A percentile compares a stretch with the other conserved stretches of the same genome.
These are phyloP conservation scores for Candida adriatica DNA, from an alignment of 805 yeast species.

Conservation along the genomic window DNA sequence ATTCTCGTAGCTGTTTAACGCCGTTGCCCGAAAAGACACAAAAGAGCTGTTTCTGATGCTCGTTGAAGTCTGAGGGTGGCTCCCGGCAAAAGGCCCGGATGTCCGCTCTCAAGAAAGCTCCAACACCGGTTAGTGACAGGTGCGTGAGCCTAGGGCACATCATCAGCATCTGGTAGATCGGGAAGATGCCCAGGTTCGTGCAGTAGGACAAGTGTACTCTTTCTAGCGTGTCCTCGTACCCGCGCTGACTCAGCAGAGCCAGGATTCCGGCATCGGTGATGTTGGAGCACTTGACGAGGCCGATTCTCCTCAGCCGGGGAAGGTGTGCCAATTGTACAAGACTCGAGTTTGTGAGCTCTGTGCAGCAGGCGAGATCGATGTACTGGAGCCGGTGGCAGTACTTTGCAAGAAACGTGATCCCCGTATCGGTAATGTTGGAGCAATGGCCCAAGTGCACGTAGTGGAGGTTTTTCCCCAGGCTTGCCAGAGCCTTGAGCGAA, in stretches of 20 bases:
- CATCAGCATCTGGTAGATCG: conserved; percentile 66
- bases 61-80: conserved; percentile 89
- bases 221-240: conserved; percentile 76
- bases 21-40: conserved; percentile 94
- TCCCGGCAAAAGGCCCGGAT: conserved; percentile 82
- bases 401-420: conserved; percentile 68
- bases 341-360: conserved; percentile 79
- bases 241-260: conserved; percentile 59
- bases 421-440: conserved; percentile 80
- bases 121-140: conserved; percentile 84
- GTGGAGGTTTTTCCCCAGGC: conserved; percentile 73
- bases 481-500: conserved; percentile 62
- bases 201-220: conserved; percentile 93
- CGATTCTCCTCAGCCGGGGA: conserved; percentile 81
- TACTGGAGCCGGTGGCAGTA: conserved; percentile 82
- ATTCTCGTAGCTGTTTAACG: conserved; percentile 66
- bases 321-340: conserved; percentile 68
- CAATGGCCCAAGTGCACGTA: conserved; percentile 95
- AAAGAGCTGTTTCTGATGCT: conserved; percentile 75
- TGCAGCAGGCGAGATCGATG: conserved; percentile 92
- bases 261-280: conserved; percentile 81
- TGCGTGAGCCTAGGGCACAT: conserved; percentile 86
- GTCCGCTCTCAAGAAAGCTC: conserved; percentile 82
- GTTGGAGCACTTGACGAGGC: conserved; percentile 83
- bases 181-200: conserved; percentile 67